Evolutionary conservation across 768 basidiomycete species (phyloP), one percentile per base, ranked within the genome.

Genomic region (Tulasnella sp.): DNA sequence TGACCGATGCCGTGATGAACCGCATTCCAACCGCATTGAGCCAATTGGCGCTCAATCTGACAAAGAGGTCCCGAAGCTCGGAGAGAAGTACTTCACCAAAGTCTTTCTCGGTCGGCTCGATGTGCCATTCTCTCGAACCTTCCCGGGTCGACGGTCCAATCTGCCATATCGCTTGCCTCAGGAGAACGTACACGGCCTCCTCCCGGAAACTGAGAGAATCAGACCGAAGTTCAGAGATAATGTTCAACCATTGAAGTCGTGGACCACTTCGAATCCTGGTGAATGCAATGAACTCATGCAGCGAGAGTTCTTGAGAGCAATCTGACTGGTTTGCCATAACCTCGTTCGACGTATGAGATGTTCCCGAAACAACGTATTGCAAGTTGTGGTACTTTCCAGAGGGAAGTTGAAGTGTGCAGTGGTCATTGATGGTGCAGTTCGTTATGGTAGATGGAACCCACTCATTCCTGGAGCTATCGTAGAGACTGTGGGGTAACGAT

Each of bases 171-270:
- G 73, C 64, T 48, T 76, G 76, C 8, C 58, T 61, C 1, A 77
- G 20, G 0, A 77, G 62, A 0, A 64, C 48, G 52, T 73, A 65
- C 0, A 77, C 69, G 15, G 68, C 70, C 0, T 63, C 61, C 6
- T 57, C 50, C 20, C 63, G 60, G 49, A 78, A 70, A 7, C 63
- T 66, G 48, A 78, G 55, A 0, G 58, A 56, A 19, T 65, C 62
- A 5, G 64, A 63, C 5, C 64, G 63, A n/a, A 77, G 55, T 54
- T 72, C 72, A n/a, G 70, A 66, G 10, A 66, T 52, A 33, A 77
- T 68, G 52, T 77, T 77, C 33, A 69, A 59, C 75, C 74, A 76
- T 43, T 77, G 75, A 0, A 77, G 55, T 2, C 52, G 59, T 0
- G 63, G 52, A 0, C 75, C 74, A 32, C 69, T 65, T 4, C 76